Base-by-base conservation (phyloP, 148 eudicot species). In the Persicaria maculosa region DNA sequence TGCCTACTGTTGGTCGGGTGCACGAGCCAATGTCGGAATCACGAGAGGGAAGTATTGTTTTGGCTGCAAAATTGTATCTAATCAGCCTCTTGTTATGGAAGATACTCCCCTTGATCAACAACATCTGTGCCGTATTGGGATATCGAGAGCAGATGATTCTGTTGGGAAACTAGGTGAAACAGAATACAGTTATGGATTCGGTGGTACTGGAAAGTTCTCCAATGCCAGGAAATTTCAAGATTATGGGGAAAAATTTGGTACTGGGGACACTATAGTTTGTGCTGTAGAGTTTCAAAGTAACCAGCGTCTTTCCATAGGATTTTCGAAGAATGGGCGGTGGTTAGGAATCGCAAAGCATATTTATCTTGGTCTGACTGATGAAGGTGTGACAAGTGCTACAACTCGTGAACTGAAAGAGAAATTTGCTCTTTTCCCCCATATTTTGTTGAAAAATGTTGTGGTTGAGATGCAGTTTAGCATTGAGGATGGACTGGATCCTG, bases 1-100 rank as follows among this genome's bases (percentile, higher is more conserved):
- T 77, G 86, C 90, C 59, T 86, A 90, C 65, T 88, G 92, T 72
- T 90, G 96, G 96, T 86, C 96, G 73, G 96, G 96, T 78, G 90
- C 90, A 40, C 92, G 90, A 47, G 96, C 84, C 20, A 88, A 81
- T 58, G 71, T 88, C 6, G 92, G 96, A 53, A 85, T 90, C 19
- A 79, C 47, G 2, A 76, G 84, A 70, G 96, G 92, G n/a, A 90
- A 80, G 77, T 90, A 85, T 76, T 90, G 81, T 78, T 88, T 90
- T 70, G 85, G 92, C 53, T 90, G 88, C 90, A 88, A 61, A 85
- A 68, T 90, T 71, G 46, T 88, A 31, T 78, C 85, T 48, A 72
- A 25, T 12, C 92, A 90, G 77, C 82, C 74, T 16, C 89, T 90
- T 62, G 52, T 44, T 48, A 84, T 86, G 92, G 85, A 81, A 67